A percentile compares a stretch with the other conserved stretches of the same genome.
Conservation (phyloP, 768 basidiomycete species). For the Suillus variegatus region DNA sequence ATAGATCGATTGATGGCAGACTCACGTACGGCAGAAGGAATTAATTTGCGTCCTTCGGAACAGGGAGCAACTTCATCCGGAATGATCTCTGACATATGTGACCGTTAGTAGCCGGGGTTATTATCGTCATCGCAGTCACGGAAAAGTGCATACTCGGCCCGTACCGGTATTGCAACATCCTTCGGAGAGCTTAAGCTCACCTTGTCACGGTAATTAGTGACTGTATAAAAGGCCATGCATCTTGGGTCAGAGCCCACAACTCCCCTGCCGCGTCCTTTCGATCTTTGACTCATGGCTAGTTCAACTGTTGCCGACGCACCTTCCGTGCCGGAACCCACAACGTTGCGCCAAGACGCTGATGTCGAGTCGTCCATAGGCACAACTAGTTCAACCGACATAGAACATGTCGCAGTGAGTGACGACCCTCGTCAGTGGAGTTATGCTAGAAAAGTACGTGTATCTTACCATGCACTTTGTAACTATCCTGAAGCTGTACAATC, state of each 20-base stretch:
- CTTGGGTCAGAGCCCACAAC: not conserved
- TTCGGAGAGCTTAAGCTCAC: no score
- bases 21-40: no score
- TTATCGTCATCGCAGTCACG: no score
- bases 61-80: no score
- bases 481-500: not conserved
- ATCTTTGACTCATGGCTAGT: not conserved
- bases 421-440: constrained; percentile 64
- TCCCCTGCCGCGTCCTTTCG: not conserved
- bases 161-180: no score
- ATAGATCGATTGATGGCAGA: no score
- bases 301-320: not conserved
- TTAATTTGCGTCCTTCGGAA: no score
- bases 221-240: no score
- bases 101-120: no score
- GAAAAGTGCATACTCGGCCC: no score
- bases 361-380: not conserved
- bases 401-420: constrained; percentile 45
- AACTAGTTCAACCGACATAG: constrained; percentile 30
- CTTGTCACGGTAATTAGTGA: no score
- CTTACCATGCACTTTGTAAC: not conserved
- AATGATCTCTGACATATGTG: no score
- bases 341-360: not conserved
- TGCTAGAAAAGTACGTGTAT: constrained; percentile 49
- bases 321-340: not conserved